Evolutionary conservation across 1,284 basidiomycete species (phyloP).

Genomic region (Tausonia pullulans): DNA sequence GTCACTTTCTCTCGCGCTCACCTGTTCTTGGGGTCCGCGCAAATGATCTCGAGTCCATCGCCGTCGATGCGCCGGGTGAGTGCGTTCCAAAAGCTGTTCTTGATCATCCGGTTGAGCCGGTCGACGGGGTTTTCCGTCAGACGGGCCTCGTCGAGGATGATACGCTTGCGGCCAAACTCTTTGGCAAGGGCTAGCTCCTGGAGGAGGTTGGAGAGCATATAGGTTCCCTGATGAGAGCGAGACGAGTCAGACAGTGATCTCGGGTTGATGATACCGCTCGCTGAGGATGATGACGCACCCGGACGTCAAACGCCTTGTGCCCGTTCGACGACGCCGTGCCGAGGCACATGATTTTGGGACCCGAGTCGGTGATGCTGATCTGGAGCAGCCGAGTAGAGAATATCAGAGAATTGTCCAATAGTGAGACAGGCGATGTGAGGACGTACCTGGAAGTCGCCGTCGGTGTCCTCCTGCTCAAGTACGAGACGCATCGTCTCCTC

Average conservation of each 20-base stretch:
- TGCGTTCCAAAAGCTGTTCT: conserved; percentile 95
- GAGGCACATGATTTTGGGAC: conserved; percentile 89
- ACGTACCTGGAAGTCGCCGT: conserved; percentile 65
- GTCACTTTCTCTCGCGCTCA: not conserved
- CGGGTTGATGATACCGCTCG: not conserved
- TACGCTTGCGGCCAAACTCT: conserved; percentile 86
- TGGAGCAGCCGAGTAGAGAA: conserved; percentile 36
- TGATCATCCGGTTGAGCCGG: conserved; percentile 94
- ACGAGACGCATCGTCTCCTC: conserved; percentile 95
- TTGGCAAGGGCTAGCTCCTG: conserved; percentile 97
- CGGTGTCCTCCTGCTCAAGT: conserved; percentile 95
- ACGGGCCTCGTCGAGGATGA: conserved; percentile 93
- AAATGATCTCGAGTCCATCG: conserved; percentile 91
- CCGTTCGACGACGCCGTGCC: conserved; percentile 96
- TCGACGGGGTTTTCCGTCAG: conserved; percentile 96
- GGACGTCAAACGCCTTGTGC: conserved; percentile 91
- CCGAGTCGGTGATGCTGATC: conserved; percentile 92
- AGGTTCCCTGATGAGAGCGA: conserved; percentile 58
- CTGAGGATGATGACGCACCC: conserved; percentile 44
- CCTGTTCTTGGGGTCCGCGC: conserved; percentile 87
- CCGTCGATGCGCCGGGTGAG: conserved; percentile 93
- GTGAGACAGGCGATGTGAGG: not conserved
- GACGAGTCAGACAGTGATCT: not conserved
- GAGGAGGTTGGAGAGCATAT: conserved; percentile 97
- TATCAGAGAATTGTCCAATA: not conserved